Base-by-base conservation (phyloP, 371 early-diverging fungal genomes). In the Choanephora cucurbitarum region DNA sequence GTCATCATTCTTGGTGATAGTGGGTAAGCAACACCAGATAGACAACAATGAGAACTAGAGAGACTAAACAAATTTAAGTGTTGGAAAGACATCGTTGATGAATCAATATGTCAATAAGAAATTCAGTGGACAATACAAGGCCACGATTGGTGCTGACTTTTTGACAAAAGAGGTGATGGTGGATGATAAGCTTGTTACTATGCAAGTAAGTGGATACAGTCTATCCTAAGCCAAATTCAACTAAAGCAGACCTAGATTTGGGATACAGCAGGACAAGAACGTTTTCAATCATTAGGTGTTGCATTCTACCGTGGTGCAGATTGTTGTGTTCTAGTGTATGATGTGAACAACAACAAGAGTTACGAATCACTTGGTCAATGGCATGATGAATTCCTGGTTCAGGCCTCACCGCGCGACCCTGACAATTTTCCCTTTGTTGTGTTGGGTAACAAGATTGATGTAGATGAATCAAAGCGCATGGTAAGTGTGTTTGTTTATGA, bases 61-160 rank as follows among this genome's bases (percentile, higher is more conserved):
- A 18, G 18, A 52, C 42, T 44, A 32, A 31, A 21, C 33, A 19
- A 22, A 24, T 34, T 19, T 5, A 33, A 62, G 62, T 44, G 96
- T 96, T 51, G 96, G 96, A 34, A 96, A 96, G 72, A 96, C 98
- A n/a, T 95, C 97, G n/a, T 80, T 98, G 62, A 97, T 98, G 95
- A 96, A 98, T 83, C 97, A 98, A 77, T 99, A 96, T 83, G 96
- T 99, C 41, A 95, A 95, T 78, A 92, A 91, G 48, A 94, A 93
- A 72, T 99, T 99, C 81, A 91, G 87, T 67, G 92, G 89, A 63
- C 97, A 97, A 77, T 99, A 99, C 84, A 98, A 99, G 75, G 98
- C 99, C 22, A 99, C 99, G 58, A 99, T 99, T 61, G 99, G 99
- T 32, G 99, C 99, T 31, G 98, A 99, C 70, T 99, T 99, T 67